Evolutionary conservation across 306 rosid species (phyloP), one percentile per base, ranked within the genome.

Genomic region (Fagus sylvatica): DNA sequence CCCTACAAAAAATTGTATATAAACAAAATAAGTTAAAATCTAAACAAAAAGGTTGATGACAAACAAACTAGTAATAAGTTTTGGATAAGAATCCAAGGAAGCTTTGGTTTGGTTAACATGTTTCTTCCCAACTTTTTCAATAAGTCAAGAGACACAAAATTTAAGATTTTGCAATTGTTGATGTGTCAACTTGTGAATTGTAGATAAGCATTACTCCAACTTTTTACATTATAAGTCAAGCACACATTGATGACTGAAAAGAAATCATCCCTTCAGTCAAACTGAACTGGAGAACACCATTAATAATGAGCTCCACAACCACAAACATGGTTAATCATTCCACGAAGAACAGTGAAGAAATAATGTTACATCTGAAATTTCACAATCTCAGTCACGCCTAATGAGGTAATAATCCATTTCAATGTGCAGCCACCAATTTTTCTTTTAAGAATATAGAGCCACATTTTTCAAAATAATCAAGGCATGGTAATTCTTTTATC

Each of bases 21-120:
- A 22, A 22, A 22, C 28, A 22, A 22, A 22, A 22, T 22, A 22
- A 22, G 28, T 22, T 22, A 22, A 22, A 22, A 22, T 22, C 28
- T 22, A 22, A 22, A 22, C 28, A 22, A 22, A 22, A 22, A 22
- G 28, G 28, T 22, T 22, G 28, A 22, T 22, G 28, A 22, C 28
- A 22, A 22, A 22, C 28, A 22, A 22, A 22, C 28, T 22, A 22
- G 28, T 22, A 22, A 55, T 16, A 5, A 57, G 64, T 19, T 17
- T 15, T 34, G 69, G 43, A 64, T 15, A 65, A 65, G 49, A 65
- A 65, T 65, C 32, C 70, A 65, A 37, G n/a, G 68, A 33, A 65
- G 70, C 6, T 65, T 30, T 32, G 13, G 39, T 36, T 16, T 62
- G 22, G 43, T 6, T 62, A 12, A 62, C 42, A 62, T 62, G 10